These are phyloP conservation scores for Fusarium veterinarium DNA, from an alignment of 2,329 filamentous ascomycete genomes.

Conservation along the genomic window DNA sequence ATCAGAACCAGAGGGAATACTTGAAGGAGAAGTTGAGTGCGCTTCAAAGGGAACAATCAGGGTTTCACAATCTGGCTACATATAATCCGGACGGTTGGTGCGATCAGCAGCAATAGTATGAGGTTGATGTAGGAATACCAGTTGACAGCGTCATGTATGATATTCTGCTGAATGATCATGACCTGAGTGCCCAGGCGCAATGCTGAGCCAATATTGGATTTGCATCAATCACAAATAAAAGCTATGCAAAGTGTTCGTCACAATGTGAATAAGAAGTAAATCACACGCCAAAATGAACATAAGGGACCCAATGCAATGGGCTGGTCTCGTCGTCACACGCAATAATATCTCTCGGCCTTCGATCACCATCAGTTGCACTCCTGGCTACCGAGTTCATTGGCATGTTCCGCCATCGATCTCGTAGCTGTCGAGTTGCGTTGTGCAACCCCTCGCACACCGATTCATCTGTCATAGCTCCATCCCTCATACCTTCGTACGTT, in stretches of 20 bases:
- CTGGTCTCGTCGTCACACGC: background rate
- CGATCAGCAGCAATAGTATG: background rate
- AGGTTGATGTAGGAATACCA: no score
- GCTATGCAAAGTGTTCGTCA: no score
- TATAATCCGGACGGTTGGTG: constrained; percentile 3
- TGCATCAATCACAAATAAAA: no score
- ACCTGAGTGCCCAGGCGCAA: no score
- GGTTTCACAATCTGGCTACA: constrained; percentile 15
- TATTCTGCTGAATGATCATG: no score
- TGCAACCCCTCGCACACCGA: background rate
- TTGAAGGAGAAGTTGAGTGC: constrained; percentile 54
- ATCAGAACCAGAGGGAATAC: constrained; percentile 57
- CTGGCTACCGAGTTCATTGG: background rate
- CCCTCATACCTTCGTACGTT: background rate
- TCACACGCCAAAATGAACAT: constrained; percentile 1
- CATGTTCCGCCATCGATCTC: background rate
- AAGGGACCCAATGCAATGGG: background rate
- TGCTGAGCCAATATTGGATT: no score
- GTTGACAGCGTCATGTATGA: no score
- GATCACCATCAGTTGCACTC: background rate
- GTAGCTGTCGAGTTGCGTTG: background rate
- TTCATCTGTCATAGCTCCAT: background rate
- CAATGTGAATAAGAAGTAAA: background rate
- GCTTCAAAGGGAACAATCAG: constrained; percentile 39
- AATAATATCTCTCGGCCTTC: background rate